These are phyloP conservation scores for Lanmaoa pseudosensibilis DNA, from an alignment of 768 basidiomycete genomes.

Conservation along the genomic window DNA sequence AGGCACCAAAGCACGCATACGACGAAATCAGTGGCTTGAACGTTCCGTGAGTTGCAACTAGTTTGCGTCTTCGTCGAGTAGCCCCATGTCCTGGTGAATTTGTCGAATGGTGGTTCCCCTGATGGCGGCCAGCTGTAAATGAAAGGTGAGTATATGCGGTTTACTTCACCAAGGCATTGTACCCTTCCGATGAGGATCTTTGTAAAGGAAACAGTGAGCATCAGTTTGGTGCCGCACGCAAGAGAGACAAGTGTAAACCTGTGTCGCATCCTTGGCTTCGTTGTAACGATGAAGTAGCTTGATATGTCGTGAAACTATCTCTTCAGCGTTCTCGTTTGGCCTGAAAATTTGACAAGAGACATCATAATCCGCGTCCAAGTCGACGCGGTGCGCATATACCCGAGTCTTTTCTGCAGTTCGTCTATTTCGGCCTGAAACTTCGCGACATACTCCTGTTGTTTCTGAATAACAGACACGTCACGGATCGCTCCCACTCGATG, in stretches of 20 bases:
- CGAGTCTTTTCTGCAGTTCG: conserved; percentile 46
- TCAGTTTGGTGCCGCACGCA: background rate
- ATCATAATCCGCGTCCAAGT: background rate
- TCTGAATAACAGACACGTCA: conserved; percentile 32
- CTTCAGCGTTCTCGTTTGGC: conserved; percentile 49
- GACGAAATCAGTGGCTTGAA: background rate
- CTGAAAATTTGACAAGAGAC: conserved; percentile 25
- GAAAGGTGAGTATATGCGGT: conserved; percentile 14
- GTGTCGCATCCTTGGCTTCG: conserved; percentile 80
- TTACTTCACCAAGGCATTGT: conserved; percentile 15
- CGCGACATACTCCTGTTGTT: conserved; percentile 49
- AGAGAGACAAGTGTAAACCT: conserved; percentile 42
- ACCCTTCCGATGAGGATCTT: conserved; percentile 82
- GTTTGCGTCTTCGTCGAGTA: conserved; percentile 56
- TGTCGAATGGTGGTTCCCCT: conserved; percentile 70
- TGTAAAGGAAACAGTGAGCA: background rate
- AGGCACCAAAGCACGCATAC: background rate
- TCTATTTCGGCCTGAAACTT: conserved; percentile 51
- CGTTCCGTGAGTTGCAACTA: conserved; percentile 4
- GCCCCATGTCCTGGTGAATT: conserved; percentile 70
- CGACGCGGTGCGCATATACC: conserved; percentile 31
- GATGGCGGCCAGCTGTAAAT: conserved; percentile 63
- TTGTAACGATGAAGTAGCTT: conserved; percentile 73
- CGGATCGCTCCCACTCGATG: background rate
- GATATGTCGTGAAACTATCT: conserved; percentile 66